Base-by-base conservation (phyloP, 1,284 basidiomycete species). In the Naganishia sp. region DNA sequence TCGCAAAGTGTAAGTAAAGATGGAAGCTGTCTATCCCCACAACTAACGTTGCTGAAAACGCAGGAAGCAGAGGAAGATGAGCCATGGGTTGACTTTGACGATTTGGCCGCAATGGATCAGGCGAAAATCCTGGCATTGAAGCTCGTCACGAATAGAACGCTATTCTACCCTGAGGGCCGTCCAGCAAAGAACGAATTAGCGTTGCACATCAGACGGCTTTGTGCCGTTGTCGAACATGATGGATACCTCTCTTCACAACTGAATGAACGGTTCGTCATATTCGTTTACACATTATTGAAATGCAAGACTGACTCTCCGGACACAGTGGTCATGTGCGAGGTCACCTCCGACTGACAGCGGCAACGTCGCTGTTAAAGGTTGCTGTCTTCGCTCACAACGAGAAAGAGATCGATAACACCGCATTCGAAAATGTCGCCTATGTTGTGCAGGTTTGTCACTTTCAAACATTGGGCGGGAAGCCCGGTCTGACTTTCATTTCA, bases 301-400 rank as follows among this genome's bases (percentile, higher is more conserved):
- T 39, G 3, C 21, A 13, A 42, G 42, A n/a, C 18, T 31, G 15
- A 63, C n/a, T 16, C 36, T 28, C 48, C 16, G 50, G 6, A 49
- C 42, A 21, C 63, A 78, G 77, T n/a, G 75, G 74, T 3, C 63
- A 54, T 25, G 72, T 74, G 0, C 70, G 72, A 6, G 74, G 75
- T 15, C 79, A 83, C 43, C 71, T 98, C 79, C 85, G 94, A 21
- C 79, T 96, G 33, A 87, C 90, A 72, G 92, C 94, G 0, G 88
- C 90, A 0, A 80, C 88, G 10, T 92, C 90, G 1, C 75, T 98
- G 55, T 79, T 97, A 50, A 92, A 94, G 76, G 82, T 99, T 10
- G 87, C 89, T 0, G 84, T 86, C 0, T 82, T 87, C 15, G 81
- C 84, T 21, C 75, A 74, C 0, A 94, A 87, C 75, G 84, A 86